Evolutionary conservation across 345 rosid genomes (phyloP).

Genomic region (Rhodomyrtus tomentosa): DNA sequence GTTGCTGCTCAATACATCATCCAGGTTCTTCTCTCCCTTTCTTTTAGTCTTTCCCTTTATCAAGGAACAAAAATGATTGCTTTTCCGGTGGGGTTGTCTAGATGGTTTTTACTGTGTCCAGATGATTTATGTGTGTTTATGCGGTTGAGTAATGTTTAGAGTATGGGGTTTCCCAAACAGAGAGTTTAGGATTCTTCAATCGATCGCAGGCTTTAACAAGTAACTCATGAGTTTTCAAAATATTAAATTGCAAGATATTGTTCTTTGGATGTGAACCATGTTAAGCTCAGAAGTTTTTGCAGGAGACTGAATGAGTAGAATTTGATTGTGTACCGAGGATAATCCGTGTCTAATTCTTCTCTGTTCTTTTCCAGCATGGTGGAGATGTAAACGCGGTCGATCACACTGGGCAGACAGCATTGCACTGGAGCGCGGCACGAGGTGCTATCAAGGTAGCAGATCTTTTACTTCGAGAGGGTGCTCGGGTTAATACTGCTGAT

Average conservation of each 20-base stretch:
- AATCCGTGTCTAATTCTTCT: neutral
- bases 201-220: neutral
- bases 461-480: constrained; percentile 81
- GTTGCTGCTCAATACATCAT: constrained; percentile 81
- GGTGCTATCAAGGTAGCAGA: constrained; percentile 83
- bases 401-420: constrained; percentile 90
- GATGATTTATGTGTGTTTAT: neutral
- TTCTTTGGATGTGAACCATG: neutral
- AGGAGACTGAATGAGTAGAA: neutral
- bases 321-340: neutral
- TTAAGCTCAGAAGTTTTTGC: neutral
- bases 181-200: neutral
- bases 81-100: neutral
- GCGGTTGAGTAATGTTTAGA: neutral
- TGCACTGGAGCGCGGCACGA: constrained; percentile 99
- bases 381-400: constrained; percentile 82
- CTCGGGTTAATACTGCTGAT: constrained; percentile 63
- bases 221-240: neutral
- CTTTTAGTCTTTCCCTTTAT: neutral
- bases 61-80: neutral
- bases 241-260: neutral
- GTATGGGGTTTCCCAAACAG: neutral
- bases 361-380: constrained; percentile 43
- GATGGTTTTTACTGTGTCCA: neutral
- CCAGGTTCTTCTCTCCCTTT: neutral